A percentile compares a stretch with the other conserved stretches of the same genome.
Conservation (phyloP, 805 yeast genomes). For the Diddensiella transvaalensis region DNA sequence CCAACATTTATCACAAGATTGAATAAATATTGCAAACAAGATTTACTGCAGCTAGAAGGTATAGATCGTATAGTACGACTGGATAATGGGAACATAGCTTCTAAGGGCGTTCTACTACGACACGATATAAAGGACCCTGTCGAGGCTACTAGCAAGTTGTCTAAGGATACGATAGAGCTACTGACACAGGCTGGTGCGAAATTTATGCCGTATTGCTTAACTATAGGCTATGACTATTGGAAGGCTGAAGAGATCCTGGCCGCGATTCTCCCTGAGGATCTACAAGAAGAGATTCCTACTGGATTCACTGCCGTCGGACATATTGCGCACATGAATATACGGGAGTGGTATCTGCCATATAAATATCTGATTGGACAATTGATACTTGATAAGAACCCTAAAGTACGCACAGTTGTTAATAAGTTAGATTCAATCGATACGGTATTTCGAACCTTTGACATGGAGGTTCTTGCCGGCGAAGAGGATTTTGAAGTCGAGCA, state of each 20-base stretch:
- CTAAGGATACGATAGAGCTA: slow-evolving; percentile 42
- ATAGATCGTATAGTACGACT: slow-evolving; percentile 61
- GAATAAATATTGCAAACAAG: slow-evolving; percentile 54
- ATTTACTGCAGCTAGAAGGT: slow-evolving; percentile 66
- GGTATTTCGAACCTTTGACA: slow-evolving; percentile 83
- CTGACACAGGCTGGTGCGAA: slow-evolving; percentile 47
- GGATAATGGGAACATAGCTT: slow-evolving; percentile 22
- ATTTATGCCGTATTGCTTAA: slow-evolving; percentile 51
- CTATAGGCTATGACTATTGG: slow-evolving; percentile 77
- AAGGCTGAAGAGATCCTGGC: slow-evolving; percentile 79
- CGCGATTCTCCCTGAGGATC: slow-evolving; percentile 70
- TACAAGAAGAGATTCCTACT: slow-evolving; percentile 72
- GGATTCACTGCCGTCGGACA: slow-evolving; percentile 95
- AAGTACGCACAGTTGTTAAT: slow-evolving; percentile 84
- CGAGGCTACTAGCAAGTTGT: slow-evolving; percentile 38
- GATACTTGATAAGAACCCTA: slow-evolving; percentile 79
- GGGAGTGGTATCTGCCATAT: slow-evolving; percentile 80
- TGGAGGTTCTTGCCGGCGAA: slow-evolving; percentile 88
- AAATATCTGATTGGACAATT: slow-evolving; percentile 83
- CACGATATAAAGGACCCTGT: slow-evolving; percentile 44
- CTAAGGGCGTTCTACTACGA: slow-evolving; percentile 58
- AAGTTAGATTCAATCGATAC: slow-evolving; percentile 85
- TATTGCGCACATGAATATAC: slow-evolving; percentile 84
- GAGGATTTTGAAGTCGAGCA: slow-evolving; percentile 76
- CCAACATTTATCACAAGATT: slow-evolving; percentile 58